Base-by-base conservation (phyloP, 1,284 basidiomycete species). In the Cutaneotrichosporon cavernicola region DNA sequence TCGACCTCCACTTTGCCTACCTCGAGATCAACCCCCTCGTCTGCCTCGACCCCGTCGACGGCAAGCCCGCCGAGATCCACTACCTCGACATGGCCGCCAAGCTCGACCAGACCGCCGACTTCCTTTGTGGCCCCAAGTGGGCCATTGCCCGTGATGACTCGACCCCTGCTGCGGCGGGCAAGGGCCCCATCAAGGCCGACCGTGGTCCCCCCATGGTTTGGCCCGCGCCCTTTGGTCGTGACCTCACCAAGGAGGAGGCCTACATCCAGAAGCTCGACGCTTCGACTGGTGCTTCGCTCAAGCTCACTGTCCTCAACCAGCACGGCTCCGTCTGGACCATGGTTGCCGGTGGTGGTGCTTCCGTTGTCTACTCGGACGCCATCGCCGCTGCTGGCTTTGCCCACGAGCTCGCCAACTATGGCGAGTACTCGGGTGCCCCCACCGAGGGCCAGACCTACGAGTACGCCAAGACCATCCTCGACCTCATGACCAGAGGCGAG, bases 1-100 rank as follows among this genome's bases (percentile, higher is more conserved):
- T 96, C 73, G 93, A 97, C 81, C 89, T 96, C 64, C 92, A 96
- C 84, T 96, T 78, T 76, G 65, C 96, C 50, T 99, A 99, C 85
- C 92, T 99, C 78, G 96, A 99, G 84, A 99, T 99, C 84, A 99
- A 99, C 86, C 97, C 97, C 53, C 88, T 99, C 66, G 90, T 99
- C 77, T 91, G 92, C 77, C 89, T 97, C 73, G 94, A 97, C 80
- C 88, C 86, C 67, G 89, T 87, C 67, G 83, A 87, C 73, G 85
- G 85, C 72, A 87, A 86, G 67, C 84, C 89, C 72, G 88, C 90
- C 62, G 88, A 88, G 69, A 94, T 99, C 75, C 89, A 91, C 82
- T 98, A 96, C 85, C 89, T 99, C 73, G 97, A 99, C 82, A 98
- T 99, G 95, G 97, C 96, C 57, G 95, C 96, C 79, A 99, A 99